Evolutionary conservation across 805 yeast genomes (phyloP), one percentile per base, ranked within the genome.

Genomic region (Pichia nakasei): DNA sequence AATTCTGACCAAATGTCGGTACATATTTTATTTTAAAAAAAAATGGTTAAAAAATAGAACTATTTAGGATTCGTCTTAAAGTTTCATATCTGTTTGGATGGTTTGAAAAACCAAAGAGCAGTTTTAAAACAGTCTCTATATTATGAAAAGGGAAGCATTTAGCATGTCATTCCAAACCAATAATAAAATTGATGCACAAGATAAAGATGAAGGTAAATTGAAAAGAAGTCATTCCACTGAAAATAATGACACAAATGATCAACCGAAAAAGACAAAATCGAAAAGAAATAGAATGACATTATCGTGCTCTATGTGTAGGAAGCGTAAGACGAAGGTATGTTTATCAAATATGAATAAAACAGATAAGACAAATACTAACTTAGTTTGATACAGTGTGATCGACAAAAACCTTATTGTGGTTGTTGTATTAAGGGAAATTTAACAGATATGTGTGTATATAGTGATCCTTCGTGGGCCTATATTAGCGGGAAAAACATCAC

Each of bases 281-380:
- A 67, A 61, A 48, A 59, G 75, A 41, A 65, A 68, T 36, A 62
- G 77, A 39, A 61, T 67, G 46, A 64, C 72, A 0, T 50, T 74
- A 9, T 71, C 73, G 0, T 73, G 79, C 50, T 67, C 66, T 22
- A 66, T 66, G 34, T 73, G 78, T 47, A 62, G 74, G 18, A 66
- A 61, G 52, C 59, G 73, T 37, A 73, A 73, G 51, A 70, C 70
- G 32, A 72, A 71, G 46, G 65, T 60, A 52, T 24, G 64, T 55
- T 18, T 9, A 6, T 4, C 2, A 12, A 29, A 29, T 8, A 13
- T 27, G 3, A 27, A 15, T 6, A 32, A 32, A 32, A 6, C 1
- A 1, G 26, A 22, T 22, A 40, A 35, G 35, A 35, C 39, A 18
- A 6, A 13, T 12, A 64, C 64, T 55, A 15, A 71, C 70, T 11